Conservation (phyloP, 345 rosid genomes). For the Gossypium mustelinum region DNA sequence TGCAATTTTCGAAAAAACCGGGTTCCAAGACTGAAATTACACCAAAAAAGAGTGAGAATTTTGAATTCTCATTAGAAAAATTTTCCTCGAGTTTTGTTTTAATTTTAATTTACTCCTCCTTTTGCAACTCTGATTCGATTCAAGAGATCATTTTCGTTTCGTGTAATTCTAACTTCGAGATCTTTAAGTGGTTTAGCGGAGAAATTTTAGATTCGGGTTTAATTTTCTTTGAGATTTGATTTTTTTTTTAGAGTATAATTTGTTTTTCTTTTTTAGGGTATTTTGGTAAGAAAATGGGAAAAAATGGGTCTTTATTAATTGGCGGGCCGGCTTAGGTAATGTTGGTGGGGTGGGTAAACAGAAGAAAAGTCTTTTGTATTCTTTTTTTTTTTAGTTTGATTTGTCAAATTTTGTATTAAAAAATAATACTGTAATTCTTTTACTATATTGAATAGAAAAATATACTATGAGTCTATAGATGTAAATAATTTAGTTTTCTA, state of each 20-base stretch:
- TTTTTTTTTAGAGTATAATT: no score
- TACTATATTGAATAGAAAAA: no score
- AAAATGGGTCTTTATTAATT: neutral
- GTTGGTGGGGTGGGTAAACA: neutral
- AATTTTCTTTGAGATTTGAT: no score
- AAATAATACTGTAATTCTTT: no score
- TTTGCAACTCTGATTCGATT: constrained; percentile 17
- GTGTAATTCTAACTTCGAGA: constrained; percentile 18
- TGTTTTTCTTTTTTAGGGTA: neutral
- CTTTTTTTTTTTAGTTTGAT: no score
- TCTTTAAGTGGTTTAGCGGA: constrained; percentile 20
- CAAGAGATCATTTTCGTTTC: constrained; percentile 17
- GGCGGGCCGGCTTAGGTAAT: neutral
- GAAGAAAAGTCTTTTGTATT: no score
- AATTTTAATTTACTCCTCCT: neutral
- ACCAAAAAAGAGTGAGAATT: constrained; percentile 1
- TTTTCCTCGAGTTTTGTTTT: no score
- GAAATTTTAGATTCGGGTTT: neutral
- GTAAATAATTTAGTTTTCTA: no score
- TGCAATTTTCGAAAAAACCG: constrained; percentile 94
- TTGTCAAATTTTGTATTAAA: no score
- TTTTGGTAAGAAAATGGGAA: neutral
- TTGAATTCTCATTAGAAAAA: neutral
- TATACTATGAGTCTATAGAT: no score
- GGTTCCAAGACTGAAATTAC: constrained; percentile 63